Base-by-base conservation (phyloP, 306 rosid species). In the Pterocarpus macrocarpus region DNA sequence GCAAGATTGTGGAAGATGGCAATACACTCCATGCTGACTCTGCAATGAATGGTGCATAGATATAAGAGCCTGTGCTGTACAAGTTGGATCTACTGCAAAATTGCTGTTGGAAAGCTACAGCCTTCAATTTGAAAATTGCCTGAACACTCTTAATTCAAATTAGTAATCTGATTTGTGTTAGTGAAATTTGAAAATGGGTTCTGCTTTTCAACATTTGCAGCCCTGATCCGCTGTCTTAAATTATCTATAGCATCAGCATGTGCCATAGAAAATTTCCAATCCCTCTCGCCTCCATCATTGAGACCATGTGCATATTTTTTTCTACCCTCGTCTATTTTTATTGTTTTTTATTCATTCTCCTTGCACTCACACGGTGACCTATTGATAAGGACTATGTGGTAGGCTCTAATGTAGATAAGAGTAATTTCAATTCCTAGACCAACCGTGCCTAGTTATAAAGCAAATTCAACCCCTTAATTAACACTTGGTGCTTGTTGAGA, bases 1-100 rank as follows among this genome's bases (percentile, higher is more conserved):
- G 99, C 86, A 96, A 96, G 90, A 88, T 72, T 69, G 65, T 84
- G 39, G 99, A 96, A 55, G 97, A 96, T 39, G 97, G 93, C 52
- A 92, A 87, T 75, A 77, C 90, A 34, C 91, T 52, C 61, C 98
- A 88, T 86, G 83, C 78, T 4, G 94, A 94, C 87, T 84, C 85
- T 73, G 82, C 96, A 38, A 86, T 87, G 89, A 95, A 91, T 63
- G 92, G 91, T 66, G 89, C 87, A 44, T 91, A 91, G 90, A 85
- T 69, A 76, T 47, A 0, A 79, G 76, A 44, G 65, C 80, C 34
- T 38, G 77, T 74, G 68, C 84, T 49, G 79, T 82, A 73, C 76
- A 76, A 55, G 4, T 55, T 55, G 84, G 83, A 74, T 63, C 87
- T 53, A 41, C 81, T 80, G 71, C 80, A 55, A 68, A 52, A 68